phyloP scores from a whole-genome alignment of 2,329 filamentous ascomycete species.

The Fonsecaea nubica region DNA sequence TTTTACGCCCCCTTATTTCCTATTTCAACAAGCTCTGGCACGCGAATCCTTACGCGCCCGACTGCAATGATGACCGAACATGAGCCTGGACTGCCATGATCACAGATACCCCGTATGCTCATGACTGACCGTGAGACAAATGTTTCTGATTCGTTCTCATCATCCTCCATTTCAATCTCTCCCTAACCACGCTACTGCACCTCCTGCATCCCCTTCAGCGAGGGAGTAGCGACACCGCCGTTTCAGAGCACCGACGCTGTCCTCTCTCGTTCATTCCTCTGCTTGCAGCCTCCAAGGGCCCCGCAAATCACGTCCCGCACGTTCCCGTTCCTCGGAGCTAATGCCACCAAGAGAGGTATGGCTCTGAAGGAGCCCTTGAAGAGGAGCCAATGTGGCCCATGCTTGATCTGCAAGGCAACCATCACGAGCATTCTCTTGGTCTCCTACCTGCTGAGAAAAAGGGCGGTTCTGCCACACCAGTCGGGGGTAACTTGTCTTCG shows the following conservation, averaged over 20 bases:
- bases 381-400: slow-evolving; percentile 6
- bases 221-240: slow-evolving; percentile 23
- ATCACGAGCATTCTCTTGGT: slow-evolving; percentile 12
- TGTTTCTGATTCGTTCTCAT: slow-evolving; percentile 15
- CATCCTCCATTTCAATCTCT: slow-evolving; percentile 11
- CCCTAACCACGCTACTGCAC: slow-evolving; percentile 32
- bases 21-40: neutral
- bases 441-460: neutral
- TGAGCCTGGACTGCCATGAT: slow-evolving; percentile 6
- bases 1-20: neutral
- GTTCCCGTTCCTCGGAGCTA: neutral
- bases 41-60: slow-evolving; percentile 8
- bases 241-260: slow-evolving; percentile 25
- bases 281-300: slow-evolving; percentile 14
- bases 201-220: slow-evolving; percentile 17
- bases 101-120: neutral
- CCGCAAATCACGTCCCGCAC: slow-evolving; percentile 17
- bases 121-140: slow-evolving; percentile 2
- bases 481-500: slow-evolving; percentile 10
- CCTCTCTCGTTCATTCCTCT: slow-evolving; percentile 16
- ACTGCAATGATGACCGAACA: slow-evolving; percentile 13
- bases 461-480: slow-evolving; percentile 11
- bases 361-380: neutral
- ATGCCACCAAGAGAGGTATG: neutral
- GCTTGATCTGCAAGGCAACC: slow-evolving; percentile 27